Percentiles rank a stretch among this genome's conserved stretches.
Evolutionary conservation across 345 rosid genomes (phyloP).

Genomic region (Conringia planisiliqua): DNA sequence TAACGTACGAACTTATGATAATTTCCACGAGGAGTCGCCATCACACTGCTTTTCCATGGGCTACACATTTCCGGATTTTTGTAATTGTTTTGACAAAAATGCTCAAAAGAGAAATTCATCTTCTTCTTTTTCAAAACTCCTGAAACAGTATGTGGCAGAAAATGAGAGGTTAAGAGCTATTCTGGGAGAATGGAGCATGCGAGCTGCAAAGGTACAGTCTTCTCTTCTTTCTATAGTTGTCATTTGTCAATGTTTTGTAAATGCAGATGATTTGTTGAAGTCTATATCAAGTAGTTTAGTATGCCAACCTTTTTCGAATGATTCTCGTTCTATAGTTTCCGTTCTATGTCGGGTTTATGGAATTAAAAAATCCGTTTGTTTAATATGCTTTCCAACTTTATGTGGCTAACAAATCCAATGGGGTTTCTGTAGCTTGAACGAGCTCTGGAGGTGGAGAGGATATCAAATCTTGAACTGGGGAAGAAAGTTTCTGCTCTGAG

Average conservation of each 20-base stretch:
- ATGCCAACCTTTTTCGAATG: neutral
- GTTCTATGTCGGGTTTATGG: neutral
- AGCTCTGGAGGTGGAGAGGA: slow-evolving; percentile 81
- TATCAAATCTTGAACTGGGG: slow-evolving; percentile 73
- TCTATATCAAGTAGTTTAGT: neutral
- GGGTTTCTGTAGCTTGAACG: slow-evolving; percentile 57
- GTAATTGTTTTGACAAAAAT: neutral
- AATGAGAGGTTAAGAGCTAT: slow-evolving; percentile 94
- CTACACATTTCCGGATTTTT: neutral
- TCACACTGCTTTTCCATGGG: neutral
- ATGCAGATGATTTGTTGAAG: neutral
- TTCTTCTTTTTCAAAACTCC: neutral
- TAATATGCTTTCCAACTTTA: neutral
- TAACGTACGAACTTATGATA: neutral
- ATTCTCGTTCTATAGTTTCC: neutral
- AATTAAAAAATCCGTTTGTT: neutral
- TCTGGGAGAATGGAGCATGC: slow-evolving; percentile 91
- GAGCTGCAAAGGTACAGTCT: slow-evolving; percentile 80
- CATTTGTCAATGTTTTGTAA: neutral
- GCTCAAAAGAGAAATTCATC: neutral
- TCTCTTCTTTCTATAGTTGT: neutral
- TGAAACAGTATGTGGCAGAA: slow-evolving; percentile 80
- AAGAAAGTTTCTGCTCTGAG: slow-evolving; percentile 44
- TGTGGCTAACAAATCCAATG: slow-evolving; percentile 1
- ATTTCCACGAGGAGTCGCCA: neutral